Evolutionary conservation across 1,139 yeast genomes (phyloP), one percentile per base, ranked within the genome.

Genomic region (Suhomyces atakaporum): DNA sequence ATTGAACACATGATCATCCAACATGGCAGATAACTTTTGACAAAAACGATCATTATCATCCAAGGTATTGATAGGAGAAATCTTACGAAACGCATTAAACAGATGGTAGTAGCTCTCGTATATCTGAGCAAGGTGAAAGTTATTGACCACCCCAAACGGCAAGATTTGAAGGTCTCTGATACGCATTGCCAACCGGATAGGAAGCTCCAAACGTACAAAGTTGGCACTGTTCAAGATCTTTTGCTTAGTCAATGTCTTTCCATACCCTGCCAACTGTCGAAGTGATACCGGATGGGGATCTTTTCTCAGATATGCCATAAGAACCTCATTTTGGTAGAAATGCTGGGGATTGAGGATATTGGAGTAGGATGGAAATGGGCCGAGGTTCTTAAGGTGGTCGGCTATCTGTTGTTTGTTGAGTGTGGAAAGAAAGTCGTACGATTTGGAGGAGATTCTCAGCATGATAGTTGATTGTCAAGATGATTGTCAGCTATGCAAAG

Each of bases 201-300:
- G 92, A 25, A 92, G 65, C 57, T 90, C 97, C 28, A 84, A 69
- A 31, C 95, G 69, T 1, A 89, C 97, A 57, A 90, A 90, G 54
- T 85, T 87, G 20, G 96, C 97, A 44, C 92, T 81, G 29, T 81
- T 69, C 9, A 90, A 64, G 35, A 92, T 73, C 63, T 90, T 89
- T 29, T 83, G 87, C 43, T 77, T 77, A n/a, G 89, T 85, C 35
- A 90, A 62, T 39, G 77, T 77, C 52, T 84, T 83, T 31, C 96
- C 97, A 57, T 84, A 92, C 34, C 89, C 90, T 1, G 96, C 96
- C 47, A 90, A 63, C 51, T 90, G 97, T 41, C 89, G 71, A 19
- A 92, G 62, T 1, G 96, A 84, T 14, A 92, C 95, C 0, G 97
- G 96, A 53, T 87, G 88, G 0, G 96, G 92, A n/a, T 69, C 63